These are phyloP conservation scores for Cryptosporidium ubiquitum DNA, from an alignment of 169 alveolate genomes.

Conservation along the genomic window DNA sequence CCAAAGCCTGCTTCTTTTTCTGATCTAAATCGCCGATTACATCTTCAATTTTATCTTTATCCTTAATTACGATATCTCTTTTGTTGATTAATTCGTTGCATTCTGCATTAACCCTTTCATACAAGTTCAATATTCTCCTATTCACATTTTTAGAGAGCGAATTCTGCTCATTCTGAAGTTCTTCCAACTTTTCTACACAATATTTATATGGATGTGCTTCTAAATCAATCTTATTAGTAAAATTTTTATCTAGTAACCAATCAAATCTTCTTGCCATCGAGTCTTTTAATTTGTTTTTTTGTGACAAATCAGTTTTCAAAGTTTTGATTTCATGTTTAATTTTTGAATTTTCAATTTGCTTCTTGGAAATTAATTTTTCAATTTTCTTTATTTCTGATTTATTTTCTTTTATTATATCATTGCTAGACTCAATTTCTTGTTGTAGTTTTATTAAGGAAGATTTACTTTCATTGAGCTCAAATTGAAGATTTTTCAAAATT, in stretches of 20 bases:
- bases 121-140: constrained; percentile 92
- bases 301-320: constrained; percentile 79
- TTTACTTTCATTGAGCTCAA: constrained; percentile 74
- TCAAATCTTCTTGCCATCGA: constrained; percentile 40
- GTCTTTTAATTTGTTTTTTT: constrained; percentile 75
- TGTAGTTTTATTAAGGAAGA: constrained; percentile 73
- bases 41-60: constrained; percentile 89
- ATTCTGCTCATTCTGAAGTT: constrained; percentile 85
- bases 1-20: constrained; percentile 89
- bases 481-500: constrained; percentile 76
- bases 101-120: constrained; percentile 91
- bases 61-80: constrained; percentile 89
- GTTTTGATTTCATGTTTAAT: constrained; percentile 79
- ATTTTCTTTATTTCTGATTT: constrained; percentile 77
- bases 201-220: constrained; percentile 79
- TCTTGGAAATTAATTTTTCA: constrained; percentile 77
- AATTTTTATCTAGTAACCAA: constrained; percentile 21
- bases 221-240: constrained; percentile 77
- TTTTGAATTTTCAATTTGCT: constrained; percentile 79
- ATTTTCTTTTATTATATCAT: constrained; percentile 77
- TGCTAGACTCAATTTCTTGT: constrained; percentile 78
- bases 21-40: constrained; percentile 93
- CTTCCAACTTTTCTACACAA: constrained; percentile 82
- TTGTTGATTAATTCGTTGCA: constrained; percentile 88
- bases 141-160: constrained; percentile 89